phyloP scores from a whole-genome alignment of 352 stramenopile species.

The Lagenidium giganteum region DNA sequence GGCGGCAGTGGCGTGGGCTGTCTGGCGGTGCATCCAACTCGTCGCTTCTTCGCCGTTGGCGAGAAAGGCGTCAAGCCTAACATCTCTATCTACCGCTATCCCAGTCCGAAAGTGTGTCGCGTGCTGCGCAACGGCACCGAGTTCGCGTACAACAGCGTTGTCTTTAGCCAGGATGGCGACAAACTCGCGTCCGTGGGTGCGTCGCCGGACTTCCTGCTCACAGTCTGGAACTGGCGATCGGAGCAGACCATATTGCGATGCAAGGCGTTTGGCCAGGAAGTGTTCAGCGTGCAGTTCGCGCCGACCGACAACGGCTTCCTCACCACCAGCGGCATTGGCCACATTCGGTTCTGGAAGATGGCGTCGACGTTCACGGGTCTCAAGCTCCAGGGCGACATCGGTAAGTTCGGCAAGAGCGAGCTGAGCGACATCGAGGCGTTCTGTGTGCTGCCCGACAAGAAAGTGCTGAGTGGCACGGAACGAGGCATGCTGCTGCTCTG shows the following conservation, averaged over 20 bases:
- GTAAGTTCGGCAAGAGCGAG: conserved; percentile 95
- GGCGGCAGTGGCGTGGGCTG: conserved; percentile 59
- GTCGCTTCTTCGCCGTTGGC: conserved; percentile 80
- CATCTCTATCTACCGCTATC: conserved; percentile 88
- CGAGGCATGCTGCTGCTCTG: conserved; percentile 87
- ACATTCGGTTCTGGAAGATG: conserved; percentile 97
- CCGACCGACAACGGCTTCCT: conserved; percentile 86
- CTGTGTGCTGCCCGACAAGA: conserved; percentile 92
- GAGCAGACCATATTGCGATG: conserved; percentile 88
- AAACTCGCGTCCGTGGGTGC: conserved; percentile 87
- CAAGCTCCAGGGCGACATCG: conserved; percentile 94
- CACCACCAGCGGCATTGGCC: conserved; percentile 88
- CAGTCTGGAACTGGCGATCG: conserved; percentile 90
- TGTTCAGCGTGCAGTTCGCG: conserved; percentile 90
- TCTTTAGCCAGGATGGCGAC: conserved; percentile 74
- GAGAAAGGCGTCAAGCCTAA: conserved; percentile 85
- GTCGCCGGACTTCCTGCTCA: conserved; percentile 88
- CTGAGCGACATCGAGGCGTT: conserved; percentile 92
- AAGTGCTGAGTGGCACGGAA: conserved; percentile 88
- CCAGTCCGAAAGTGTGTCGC: conserved; percentile 54
- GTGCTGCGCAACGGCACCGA: conserved; percentile 85
- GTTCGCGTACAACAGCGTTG: conserved; percentile 64
- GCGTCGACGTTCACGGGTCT: conserved; percentile 94
- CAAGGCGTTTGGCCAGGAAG: conserved; percentile 94
- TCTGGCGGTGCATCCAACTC: conserved; percentile 65